A percentile compares a stretch with the other conserved stretches of the same genome.
These are phyloP conservation scores for Stereum hirsutum DNA, from an alignment of 1,284 basidiomycete genomes.

Conservation along the genomic window DNA sequence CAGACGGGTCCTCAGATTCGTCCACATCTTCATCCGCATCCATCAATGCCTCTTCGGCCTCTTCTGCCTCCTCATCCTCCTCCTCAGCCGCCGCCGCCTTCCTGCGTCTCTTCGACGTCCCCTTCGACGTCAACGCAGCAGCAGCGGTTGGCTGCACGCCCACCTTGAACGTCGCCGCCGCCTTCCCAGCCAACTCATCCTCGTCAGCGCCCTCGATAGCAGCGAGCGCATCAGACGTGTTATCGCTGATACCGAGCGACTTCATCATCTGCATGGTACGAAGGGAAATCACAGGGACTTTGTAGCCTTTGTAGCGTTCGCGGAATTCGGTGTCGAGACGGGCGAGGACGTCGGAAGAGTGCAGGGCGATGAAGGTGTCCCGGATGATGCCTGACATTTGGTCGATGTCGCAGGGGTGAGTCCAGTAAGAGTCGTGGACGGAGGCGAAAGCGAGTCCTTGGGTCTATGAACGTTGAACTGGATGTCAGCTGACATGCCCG, in stretches of 20 bases:
- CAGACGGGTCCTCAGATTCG: too few species aligned
- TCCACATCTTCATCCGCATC: too few species aligned
- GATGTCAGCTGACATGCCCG: constrained; percentile 2
- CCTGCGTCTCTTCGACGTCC: not conserved
- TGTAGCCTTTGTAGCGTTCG: constrained; percentile 70
- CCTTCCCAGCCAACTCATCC: not conserved
- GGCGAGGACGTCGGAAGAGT: constrained; percentile 77
- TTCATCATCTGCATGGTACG: constrained; percentile 18
- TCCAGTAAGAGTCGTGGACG: constrained; percentile 99
- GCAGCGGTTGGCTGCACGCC: not conserved
- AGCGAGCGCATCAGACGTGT: not conserved
- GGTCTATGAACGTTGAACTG: constrained; percentile 34
- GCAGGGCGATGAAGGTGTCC: constrained; percentile 89
- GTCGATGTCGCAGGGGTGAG: constrained; percentile 85
- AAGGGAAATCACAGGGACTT: constrained; percentile 58
- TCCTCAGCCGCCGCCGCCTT: not conserved
- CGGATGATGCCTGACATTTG: constrained; percentile 87
- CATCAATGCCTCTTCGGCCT: not conserved
- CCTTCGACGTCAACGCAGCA: not conserved
- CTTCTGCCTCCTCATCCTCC: not conserved
- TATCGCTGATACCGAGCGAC: constrained; percentile 1
- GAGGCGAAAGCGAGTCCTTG: constrained; percentile 81
- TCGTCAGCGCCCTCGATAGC: not conserved
- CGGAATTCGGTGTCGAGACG: constrained; percentile 62
- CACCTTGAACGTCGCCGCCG: not conserved